Conservation (phyloP, 169 alveolate genomes). For the Neospora caninum region DNA sequence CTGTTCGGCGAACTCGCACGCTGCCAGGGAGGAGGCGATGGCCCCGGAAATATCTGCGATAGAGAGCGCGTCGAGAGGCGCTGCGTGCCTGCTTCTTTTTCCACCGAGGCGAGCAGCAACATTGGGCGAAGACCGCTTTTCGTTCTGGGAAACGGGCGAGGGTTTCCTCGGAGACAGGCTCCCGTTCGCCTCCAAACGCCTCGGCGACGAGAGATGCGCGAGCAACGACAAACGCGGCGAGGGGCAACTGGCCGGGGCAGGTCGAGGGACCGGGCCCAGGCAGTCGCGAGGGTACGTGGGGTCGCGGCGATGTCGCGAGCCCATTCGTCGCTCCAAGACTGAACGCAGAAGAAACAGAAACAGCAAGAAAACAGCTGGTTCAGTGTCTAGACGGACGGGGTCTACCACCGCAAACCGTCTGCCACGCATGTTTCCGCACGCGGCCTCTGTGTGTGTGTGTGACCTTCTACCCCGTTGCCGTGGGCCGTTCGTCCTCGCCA, state of each 20-base stretch:
- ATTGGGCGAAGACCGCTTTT: not conserved
- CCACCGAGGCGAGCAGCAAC: not conserved
- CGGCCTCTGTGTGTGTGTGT: too few relatives aligned
- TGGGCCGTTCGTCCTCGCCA: too few relatives aligned
- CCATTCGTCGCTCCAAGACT: not conserved
- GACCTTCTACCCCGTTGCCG: too few relatives aligned
- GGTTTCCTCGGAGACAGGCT: not conserved
- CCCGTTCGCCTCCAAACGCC: not conserved
- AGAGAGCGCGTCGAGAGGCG: not conserved
- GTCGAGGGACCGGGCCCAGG: not conserved
- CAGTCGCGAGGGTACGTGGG: not conserved
- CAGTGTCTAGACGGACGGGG: too few relatives aligned
- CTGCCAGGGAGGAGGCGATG: not conserved
- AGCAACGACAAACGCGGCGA: not conserved
- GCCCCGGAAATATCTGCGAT: not conserved
- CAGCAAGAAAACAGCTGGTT: too few relatives aligned
- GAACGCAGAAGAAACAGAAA: not conserved
- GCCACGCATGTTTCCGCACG: too few relatives aligned
- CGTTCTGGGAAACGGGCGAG: not conserved
- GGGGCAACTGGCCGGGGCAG: not conserved
- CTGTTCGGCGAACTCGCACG: not conserved
- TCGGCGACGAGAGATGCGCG: not conserved
- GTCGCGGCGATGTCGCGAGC: not conserved
- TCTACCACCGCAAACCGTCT: too few relatives aligned
- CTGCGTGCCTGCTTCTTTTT: not conserved